Evolutionary conservation across 2,329 filamentous ascomycete genomes (phyloP).

Genomic region (Blastomyces emzantsi): DNA sequence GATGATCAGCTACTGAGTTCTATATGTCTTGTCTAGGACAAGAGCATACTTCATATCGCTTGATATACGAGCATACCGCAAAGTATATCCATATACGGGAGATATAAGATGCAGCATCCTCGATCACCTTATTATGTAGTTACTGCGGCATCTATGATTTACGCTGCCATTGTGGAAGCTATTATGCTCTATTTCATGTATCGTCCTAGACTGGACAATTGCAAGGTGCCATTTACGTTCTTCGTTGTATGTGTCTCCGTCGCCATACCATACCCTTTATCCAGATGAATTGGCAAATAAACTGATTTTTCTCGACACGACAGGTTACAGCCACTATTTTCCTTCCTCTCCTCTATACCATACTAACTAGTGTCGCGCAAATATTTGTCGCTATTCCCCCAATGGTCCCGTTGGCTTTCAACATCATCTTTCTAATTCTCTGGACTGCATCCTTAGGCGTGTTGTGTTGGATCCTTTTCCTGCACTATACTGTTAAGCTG

Average conservation of each 20-base stretch:
- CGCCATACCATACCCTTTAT: background rate
- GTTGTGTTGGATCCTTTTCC: constrained; percentile 45
- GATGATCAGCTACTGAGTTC: too few relatives aligned
- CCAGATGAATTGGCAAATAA: background rate
- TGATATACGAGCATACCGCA: background rate
- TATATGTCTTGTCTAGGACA: background rate
- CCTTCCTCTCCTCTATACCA: constrained; percentile 43
- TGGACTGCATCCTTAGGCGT: constrained; percentile 47
- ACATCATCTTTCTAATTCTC: constrained; percentile 41
- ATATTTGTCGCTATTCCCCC: constrained; percentile 45
- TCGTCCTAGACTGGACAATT: constrained; percentile 44
- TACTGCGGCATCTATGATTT: background rate
- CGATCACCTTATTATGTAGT: too few relatives aligned
- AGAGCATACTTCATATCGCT: background rate
- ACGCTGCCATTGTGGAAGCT: constrained; percentile 16
- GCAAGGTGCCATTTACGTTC: constrained; percentile 51
- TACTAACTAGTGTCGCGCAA: constrained; percentile 44
- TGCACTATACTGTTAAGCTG: constrained; percentile 46
- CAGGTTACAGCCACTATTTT: constrained; percentile 45
- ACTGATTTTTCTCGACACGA: constrained; percentile 21
- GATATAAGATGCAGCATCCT: too few relatives aligned
- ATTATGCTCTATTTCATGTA: constrained; percentile 50
- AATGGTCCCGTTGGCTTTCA: constrained; percentile 42
- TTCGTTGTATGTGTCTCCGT: constrained; percentile 42
- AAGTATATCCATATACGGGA: too few relatives aligned